Evolutionary conservation across 176 grass and related monocot genomes (phyloP), one percentile per base, ranked within the genome.

Genomic region (Raddia guianensis): DNA sequence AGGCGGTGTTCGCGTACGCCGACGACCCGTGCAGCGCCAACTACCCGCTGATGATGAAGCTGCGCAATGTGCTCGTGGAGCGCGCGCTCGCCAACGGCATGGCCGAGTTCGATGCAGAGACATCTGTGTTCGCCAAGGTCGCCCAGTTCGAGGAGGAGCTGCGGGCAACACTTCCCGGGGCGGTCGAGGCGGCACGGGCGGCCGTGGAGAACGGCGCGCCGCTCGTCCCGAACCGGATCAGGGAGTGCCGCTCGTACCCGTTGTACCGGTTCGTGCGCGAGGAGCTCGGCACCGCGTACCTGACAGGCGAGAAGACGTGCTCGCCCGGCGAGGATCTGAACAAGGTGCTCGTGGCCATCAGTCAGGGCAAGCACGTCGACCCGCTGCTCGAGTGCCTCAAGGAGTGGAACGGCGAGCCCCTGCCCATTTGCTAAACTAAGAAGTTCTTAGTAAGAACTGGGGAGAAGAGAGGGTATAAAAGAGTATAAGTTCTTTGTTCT

Each of bases 1-100:
- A 93, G 52, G 83, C 89, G 0, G 91, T 90, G 7, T 90, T 93
- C 62, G 86, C 85, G 3, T 93, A 93, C 16, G 91, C 91, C 3
- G 91, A 93, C 19, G 91, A 93, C 49, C 91, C 91, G 2, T 93
- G 91, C 85, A 93, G 88, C 82, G 11, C 63, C 7, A 93, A 89
- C 73, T 93, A 93, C 74, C 91, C 88, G 5, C 54, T 93, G 20
- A 90, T 85, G 63, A 86, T 88, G 88, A 93, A 93, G 91, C 56
- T 93, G 16, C 76, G 88, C 44, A 76, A 85, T 10, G 89, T 89
- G 84, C 82, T 93, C 20, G 85, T 93, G 14, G 91, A 93, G 68
- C 84, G 80, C 11, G 91, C 91, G 9, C 71, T 93, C 42, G 53
- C 12, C 54, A 93, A 93, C 43, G 78, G 91, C 61, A 46, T 58